Percentiles rank a stretch among this genome's conserved stretches.
These are phyloP conservation scores for Candida insectalens DNA, from an alignment of 805 yeast genomes.

Conservation along the genomic window DNA sequence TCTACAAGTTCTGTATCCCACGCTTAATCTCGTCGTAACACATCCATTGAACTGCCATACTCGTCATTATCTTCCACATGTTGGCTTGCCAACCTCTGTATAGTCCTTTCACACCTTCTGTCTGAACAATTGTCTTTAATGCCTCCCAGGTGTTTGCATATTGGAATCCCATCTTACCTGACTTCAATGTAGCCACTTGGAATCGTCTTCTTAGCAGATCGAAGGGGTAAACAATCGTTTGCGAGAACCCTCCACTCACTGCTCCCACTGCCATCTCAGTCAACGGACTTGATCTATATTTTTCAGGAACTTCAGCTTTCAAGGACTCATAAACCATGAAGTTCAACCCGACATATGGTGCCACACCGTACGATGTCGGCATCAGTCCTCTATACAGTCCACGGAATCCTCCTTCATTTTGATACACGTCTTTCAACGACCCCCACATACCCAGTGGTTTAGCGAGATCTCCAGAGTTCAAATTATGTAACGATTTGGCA, in stretches of 20 bases:
- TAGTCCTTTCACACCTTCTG: slow-evolving; percentile 68
- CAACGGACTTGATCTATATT: slow-evolving; percentile 22
- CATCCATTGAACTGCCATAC: slow-evolving; percentile 95
- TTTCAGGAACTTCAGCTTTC: slow-evolving; percentile 41
- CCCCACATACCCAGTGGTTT: slow-evolving; percentile 63
- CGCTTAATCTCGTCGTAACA: slow-evolving; percentile 66
- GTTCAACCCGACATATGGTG: slow-evolving; percentile 91
- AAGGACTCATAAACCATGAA: slow-evolving; percentile 82
- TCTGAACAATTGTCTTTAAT: slow-evolving; percentile 49
- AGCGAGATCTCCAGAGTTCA: slow-evolving; percentile 17
- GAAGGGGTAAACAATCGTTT: slow-evolving; percentile 83
- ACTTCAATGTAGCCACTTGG: slow-evolving; percentile 81
- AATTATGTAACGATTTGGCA: slow-evolving; percentile 43
- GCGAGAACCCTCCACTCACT: slow-evolving; percentile 80
- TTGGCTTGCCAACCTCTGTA: slow-evolving; percentile 74
- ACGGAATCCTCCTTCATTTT: slow-evolving; percentile 68
- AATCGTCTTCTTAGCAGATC: slow-evolving; percentile 83
- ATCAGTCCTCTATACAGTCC: slow-evolving; percentile 78
- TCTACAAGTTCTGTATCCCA: too few relatives aligned
- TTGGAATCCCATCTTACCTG: slow-evolving; percentile 69
- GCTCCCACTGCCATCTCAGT: slow-evolving; percentile 70
- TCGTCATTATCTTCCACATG: slow-evolving; percentile 82
- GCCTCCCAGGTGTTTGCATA: slow-evolving; percentile 76
- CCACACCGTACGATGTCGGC: slow-evolving; percentile 92
- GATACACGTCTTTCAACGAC: slow-evolving; percentile 49